Conservation (phyloP, 352 stramenopile genomes). For the Phytophthora sp. region DNA sequence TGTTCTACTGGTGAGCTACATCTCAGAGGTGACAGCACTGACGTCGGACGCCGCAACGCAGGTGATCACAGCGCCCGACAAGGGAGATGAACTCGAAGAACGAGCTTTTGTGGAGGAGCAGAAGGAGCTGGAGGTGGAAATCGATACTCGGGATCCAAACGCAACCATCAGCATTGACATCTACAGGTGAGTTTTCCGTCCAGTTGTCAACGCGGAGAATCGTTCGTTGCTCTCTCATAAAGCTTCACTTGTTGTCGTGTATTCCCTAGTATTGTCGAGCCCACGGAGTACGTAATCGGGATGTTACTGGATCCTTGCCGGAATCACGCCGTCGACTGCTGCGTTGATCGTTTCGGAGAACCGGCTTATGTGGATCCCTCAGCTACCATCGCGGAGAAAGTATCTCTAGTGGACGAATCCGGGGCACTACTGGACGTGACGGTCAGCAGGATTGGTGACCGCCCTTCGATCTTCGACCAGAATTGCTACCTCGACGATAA, state of each 20-base stretch:
- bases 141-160: constrained; percentile 47
- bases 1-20: not conserved
- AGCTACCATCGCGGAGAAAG: constrained; percentile 49
- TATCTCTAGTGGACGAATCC: constrained; percentile 75
- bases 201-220: not conserved
- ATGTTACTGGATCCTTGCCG: constrained; percentile 86
- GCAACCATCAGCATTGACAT: constrained; percentile 67
- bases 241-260: not conserved
- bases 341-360: constrained; percentile 80
- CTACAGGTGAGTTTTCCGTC: constrained; percentile 51
- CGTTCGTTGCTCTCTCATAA: not conserved
- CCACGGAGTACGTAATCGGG: constrained; percentile 77
- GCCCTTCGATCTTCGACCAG: constrained; percentile 68
- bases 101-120: constrained; percentile 58
- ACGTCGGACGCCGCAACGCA: constrained; percentile 32
- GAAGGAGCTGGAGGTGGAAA: constrained; percentile 42
- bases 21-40: constrained; percentile 4
- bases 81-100: constrained; percentile 69
- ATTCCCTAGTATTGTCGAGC: constrained; percentile 44
- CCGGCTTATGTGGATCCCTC: constrained; percentile 49
- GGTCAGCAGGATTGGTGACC: constrained; percentile 73
- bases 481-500: constrained; percentile 74
- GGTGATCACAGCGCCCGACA: constrained; percentile 73
- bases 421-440: constrained; percentile 57
- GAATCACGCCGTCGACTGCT: constrained; percentile 64